A percentile compares a stretch with the other conserved stretches of the same genome.
Evolutionary conservation across 2,329 filamentous ascomycete genomes (phyloP).

Genomic region (Cladosporium sp.): DNA sequence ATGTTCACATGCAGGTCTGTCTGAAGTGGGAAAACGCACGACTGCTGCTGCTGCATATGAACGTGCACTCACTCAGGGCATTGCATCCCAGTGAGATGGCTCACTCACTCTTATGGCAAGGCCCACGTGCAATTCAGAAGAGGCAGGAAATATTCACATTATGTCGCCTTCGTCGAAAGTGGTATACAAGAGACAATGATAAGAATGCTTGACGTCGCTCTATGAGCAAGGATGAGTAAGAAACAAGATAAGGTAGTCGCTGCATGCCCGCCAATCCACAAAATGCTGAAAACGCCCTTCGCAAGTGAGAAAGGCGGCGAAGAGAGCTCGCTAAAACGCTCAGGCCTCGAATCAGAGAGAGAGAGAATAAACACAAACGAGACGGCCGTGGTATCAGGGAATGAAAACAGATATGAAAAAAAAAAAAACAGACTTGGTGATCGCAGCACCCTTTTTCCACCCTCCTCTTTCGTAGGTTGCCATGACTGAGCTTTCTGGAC

Average conservation of each 20-base stretch:
- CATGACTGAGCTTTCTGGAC: not conserved
- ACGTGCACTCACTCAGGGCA: too few species aligned
- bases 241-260: not conserved
- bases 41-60: too few species aligned
- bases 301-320: not conserved
- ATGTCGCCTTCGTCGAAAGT: not conserved
- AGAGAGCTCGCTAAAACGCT: constrained; percentile 6
- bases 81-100: too few species aligned
- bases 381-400: constrained; percentile 10
- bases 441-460: not conserved
- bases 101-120: too few species aligned
- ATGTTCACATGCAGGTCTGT: not conserved
- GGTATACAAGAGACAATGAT: not conserved
- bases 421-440: not conserved
- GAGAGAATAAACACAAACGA: constrained; percentile 2
- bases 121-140: too few species aligned
- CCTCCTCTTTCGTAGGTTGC: not conserved
- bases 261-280: not conserved
- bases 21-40: too few species aligned
- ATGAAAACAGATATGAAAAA: not conserved
- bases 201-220: not conserved
- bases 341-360: not conserved
- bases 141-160: not conserved
- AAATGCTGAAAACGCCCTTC: not conserved
- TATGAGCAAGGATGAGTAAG: not conserved